Percentiles rank a stretch among this genome's conserved stretches.
These are phyloP conservation scores for Monilinia laxa DNA, from an alignment of 2,329 filamentous ascomycete genomes.

Conservation along the genomic window DNA sequence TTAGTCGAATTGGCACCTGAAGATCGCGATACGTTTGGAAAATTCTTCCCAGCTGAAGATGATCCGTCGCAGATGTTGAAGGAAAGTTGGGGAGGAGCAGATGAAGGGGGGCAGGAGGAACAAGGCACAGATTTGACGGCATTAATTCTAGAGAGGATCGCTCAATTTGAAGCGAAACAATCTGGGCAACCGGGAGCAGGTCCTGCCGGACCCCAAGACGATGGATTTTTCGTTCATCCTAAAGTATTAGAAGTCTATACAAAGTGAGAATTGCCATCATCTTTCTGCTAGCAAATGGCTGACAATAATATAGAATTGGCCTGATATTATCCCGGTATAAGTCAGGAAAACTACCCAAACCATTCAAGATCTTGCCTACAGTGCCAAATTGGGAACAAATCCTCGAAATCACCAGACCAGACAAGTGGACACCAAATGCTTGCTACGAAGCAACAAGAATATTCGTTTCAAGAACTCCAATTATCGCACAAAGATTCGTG, in stretches of 20 bases:
- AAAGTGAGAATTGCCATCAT: constrained; percentile 55
- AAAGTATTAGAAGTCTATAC: constrained; percentile 95
- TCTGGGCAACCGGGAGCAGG: constrained; percentile 39
- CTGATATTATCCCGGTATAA: constrained; percentile 90
- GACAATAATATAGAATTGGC: constrained; percentile 60
- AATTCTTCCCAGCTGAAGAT: constrained; percentile 75
- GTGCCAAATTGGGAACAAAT: constrained; percentile 91
- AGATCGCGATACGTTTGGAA: constrained; percentile 87
- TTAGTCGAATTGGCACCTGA: constrained; percentile 82
- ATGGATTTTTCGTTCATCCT: constrained; percentile 80
- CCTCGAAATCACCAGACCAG: constrained; percentile 78
- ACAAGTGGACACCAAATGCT: constrained; percentile 72
- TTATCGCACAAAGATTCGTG: constrained; percentile 79
- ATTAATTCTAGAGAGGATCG: constrained; percentile 91
- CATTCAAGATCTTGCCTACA: constrained; percentile 93
- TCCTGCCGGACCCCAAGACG: constrained; percentile 54
- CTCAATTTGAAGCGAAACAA: constrained; percentile 76
- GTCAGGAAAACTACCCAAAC: constrained; percentile 93
- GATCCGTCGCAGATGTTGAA: constrained; percentile 35
- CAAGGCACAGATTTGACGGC: constrained; percentile 81
- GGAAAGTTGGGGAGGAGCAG: constrained; percentile 39
- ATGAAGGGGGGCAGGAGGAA: constrained; percentile 47
- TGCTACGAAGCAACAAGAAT: constrained; percentile 88
- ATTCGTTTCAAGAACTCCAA: constrained; percentile 82
- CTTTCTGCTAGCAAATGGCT: constrained; percentile 14